phyloP scores from a whole-genome alignment of 164 flowering plant genomes.

The Sedum album region DNA sequence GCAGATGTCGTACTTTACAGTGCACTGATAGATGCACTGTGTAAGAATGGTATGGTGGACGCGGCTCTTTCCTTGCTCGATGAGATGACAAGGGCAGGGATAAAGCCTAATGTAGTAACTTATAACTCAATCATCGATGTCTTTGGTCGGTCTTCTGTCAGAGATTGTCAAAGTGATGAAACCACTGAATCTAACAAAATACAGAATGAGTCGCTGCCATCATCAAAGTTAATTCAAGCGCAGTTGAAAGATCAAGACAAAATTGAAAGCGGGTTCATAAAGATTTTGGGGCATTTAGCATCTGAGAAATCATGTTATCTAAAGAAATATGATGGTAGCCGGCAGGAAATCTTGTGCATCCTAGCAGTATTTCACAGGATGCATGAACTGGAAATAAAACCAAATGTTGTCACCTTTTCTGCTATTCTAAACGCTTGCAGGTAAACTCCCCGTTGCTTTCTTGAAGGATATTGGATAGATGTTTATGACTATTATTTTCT shows the following conservation, averaged over 20 bases:
- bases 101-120: constrained; percentile 87
- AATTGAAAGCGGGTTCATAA: constrained; percentile 41
- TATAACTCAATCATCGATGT: constrained; percentile 96
- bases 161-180: constrained; percentile 19
- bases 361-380: constrained; percentile 74
- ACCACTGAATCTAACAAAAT: constrained; percentile 15
- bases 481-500: not conserved
- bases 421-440: constrained; percentile 99
- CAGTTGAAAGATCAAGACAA: constrained; percentile 12
- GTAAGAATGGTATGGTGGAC: constrained; percentile 83
- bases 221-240: constrained; percentile 12
- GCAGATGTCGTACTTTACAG: constrained; percentile 97
- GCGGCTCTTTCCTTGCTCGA: constrained; percentile 71
- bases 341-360: constrained; percentile 57
- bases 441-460: constrained; percentile 25
- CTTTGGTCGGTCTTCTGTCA: constrained; percentile 51
- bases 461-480: not conserved
- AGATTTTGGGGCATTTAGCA: constrained; percentile 56
- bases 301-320: constrained; percentile 30
- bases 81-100: constrained; percentile 88
- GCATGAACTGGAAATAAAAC: constrained; percentile 86
- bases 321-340: constrained; percentile 28
- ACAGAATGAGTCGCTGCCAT: constrained; percentile 20
- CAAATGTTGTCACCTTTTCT: constrained; percentile 96
- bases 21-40: constrained; percentile 79